Evolutionary conservation across 1,284 basidiomycete genomes (phyloP).

Genomic region (Taiwanofungus camphoratus): DNA sequence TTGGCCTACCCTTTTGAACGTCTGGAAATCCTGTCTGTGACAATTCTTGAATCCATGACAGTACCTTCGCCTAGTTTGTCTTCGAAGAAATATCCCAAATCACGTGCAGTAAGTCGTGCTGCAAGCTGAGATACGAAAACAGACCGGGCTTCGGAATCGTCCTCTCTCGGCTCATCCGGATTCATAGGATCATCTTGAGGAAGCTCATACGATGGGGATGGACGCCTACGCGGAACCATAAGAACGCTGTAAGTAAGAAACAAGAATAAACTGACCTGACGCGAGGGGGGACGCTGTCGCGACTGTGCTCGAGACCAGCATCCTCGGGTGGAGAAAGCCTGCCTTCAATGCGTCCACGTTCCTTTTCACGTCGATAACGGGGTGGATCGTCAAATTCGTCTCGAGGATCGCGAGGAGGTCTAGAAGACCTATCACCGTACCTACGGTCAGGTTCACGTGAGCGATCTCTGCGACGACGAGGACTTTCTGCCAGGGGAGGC

Average conservation of each 20-base stretch:
- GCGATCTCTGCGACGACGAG: constrained; percentile 45
- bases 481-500: constrained; percentile 46
- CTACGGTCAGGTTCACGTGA: constrained; percentile 48
- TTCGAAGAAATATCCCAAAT: constrained; percentile 98
- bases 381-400: constrained; percentile 56
- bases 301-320: constrained; percentile 8
- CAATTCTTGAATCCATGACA: constrained; percentile 93
- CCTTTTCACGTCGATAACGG: constrained; percentile 30
- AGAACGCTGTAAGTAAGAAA: neutral
- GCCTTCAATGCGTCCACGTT: constrained; percentile 12
- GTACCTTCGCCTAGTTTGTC: constrained; percentile 89
- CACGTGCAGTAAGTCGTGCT: constrained; percentile 89
- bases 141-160: constrained; percentile 93
- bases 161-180: constrained; percentile 74
- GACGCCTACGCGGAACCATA: constrained; percentile 39
- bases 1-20: constrained; percentile 86
- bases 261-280: constrained; percentile 24
- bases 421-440: constrained; percentile 40
- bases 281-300: constrained; percentile 32
- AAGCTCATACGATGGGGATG: constrained; percentile 69
- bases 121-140: constrained; percentile 98
- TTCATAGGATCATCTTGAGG: constrained; percentile 59
- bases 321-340: constrained; percentile 17
- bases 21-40: constrained; percentile 88
- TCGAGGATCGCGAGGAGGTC: constrained; percentile 42